Percentiles rank a stretch among this genome's conserved stretches.
These are phyloP conservation scores for Neofusicoccum laricinum DNA, from an alignment of 2,329 filamentous ascomycete genomes.

Conservation along the genomic window DNA sequence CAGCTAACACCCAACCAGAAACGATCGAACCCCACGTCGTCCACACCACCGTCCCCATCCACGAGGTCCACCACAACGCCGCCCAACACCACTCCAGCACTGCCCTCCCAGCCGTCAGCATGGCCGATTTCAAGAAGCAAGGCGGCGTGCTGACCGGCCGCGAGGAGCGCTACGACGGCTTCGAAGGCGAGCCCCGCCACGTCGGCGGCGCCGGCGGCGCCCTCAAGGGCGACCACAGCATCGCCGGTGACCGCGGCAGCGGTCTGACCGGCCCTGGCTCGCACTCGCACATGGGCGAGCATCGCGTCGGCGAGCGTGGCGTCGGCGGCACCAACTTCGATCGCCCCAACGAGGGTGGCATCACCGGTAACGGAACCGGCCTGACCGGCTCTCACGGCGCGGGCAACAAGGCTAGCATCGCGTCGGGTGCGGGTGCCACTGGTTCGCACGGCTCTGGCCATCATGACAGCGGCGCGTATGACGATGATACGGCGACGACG, in stretches of 20 bases:
- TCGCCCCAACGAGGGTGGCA: not conserved
- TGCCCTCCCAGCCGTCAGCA: conserved; percentile 60
- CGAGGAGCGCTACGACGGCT: conserved; percentile 57
- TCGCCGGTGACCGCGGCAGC: not conserved
- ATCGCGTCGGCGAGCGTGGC: not conserved
- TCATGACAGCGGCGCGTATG: conserved; percentile 3
- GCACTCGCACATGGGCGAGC: not conserved
- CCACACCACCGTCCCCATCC: conserved; percentile 69
- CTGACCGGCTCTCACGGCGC: too few species aligned
- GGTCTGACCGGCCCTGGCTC: not conserved
- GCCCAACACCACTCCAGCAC: conserved; percentile 65
- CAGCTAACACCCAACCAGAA: conserved; percentile 36
- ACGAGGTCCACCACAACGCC: conserved; percentile 68
- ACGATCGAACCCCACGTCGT: conserved; percentile 64
- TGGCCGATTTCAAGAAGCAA: conserved; percentile 61
- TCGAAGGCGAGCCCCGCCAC: conserved; percentile 59
- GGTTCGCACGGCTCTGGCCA: conserved; percentile 14
- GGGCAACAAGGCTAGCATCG: too few species aligned
- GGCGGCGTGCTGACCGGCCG: conserved; percentile 55
- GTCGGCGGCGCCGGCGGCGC: conserved; percentile 33
- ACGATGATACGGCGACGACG: too few species aligned
- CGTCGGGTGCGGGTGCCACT: not conserved
- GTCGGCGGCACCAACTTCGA: not conserved
- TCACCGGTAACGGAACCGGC: not conserved
- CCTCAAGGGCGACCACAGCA: conserved; percentile 15